Evolutionary conservation across 208 protist genomes (phyloP), one percentile per base, ranked within the genome.

Genomic region (Novymonas esmeraldas): DNA sequence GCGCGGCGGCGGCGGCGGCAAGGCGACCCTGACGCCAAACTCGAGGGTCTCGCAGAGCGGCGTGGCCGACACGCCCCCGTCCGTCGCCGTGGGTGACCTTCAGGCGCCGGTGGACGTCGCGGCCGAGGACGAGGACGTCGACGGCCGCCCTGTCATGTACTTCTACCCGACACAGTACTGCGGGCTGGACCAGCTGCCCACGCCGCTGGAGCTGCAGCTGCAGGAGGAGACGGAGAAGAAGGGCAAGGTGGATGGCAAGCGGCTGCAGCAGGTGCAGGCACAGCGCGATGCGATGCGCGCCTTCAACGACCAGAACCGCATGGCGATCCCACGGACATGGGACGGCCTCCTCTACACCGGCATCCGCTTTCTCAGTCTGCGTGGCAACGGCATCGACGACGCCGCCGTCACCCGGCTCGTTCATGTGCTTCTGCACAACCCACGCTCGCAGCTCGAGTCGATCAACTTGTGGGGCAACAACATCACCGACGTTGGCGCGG

Each of bases 391-490:
- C 45, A 94, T 97, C 64, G 74, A 71, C 49, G 88, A 95, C 67
- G 73, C 63, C 5, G 73, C 70, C 38, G 80, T 81, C 16, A 48
- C 34, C 16, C 31, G 68, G 22, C 84, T 95, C 46, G 79, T 80
- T 18, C 61, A 73, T 10, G 44, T 90, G 33, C 65, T 97, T 9
- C 29, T 74, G 28, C 44, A 60, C 36, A 78, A 93, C 64, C 76
- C 79, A 2, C 76, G 82, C 55, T 84, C 87, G 45, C 86, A 85
- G 60, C 70, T 97, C 13, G 71, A 90, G 11, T 87, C 81, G 41
- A 82, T 97, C 51, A 95, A 93, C 56, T 60, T 97, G 34, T 95
- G 90, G 89, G 93, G 90, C 39, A 97, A 97, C 65, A 24, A 64
- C 45, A 94, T 97, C 80, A 84, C 73, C 4, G 85, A 95, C 62